Base-by-base conservation (phyloP, 1,139 yeast species). In the Cylindricascospora bacillispora region DNA sequence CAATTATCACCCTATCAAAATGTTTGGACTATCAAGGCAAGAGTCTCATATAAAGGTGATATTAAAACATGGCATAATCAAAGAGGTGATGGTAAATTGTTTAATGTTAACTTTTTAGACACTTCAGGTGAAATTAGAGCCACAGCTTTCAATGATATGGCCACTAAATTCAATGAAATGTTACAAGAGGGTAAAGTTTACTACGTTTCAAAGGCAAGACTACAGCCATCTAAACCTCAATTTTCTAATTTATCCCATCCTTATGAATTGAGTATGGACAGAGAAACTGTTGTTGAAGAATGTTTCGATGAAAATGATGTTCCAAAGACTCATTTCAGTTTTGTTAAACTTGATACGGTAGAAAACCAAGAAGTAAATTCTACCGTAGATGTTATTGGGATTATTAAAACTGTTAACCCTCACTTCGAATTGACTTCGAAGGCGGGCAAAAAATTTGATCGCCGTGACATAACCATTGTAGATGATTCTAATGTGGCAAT, bases 91-190 rank as follows among this genome's bases (percentile, higher is more conserved):
- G 98, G 98, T 32, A 81, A 82, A 54, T 66, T 92, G 37, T 83
- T 92, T 61, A 79, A 79, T 44, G 83, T 83, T 24, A 82, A 85
- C 44, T 73, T 92, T 41, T 61, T 86, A 40, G 99, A 92, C 52
- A 94, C 92, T 52, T 79, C 95, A 5, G 95, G 93, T 47, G 98
- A 89, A 60, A 92, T 92, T 45, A 71, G 93, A 47, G 97, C 94
- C 11, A 85, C 97, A 6, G 95, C 93, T 3, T 92, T 92, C 57
- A 82, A 81, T 52, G 92, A 83, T 26, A 68, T 71, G 41, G 95
- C 92, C 5, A 93, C 81, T 37, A 73, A 71, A 49, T 78, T 70
- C 47, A 77, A 70, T 57, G 79, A 77, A 43, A 49, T 73, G 27
- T 62, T 92, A 35, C 80, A 80, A 54, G 97, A 85, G 50, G 95